phyloP scores from a whole-genome alignment of 345 rosid genomes.

The Microthlaspi erraticum region DNA sequence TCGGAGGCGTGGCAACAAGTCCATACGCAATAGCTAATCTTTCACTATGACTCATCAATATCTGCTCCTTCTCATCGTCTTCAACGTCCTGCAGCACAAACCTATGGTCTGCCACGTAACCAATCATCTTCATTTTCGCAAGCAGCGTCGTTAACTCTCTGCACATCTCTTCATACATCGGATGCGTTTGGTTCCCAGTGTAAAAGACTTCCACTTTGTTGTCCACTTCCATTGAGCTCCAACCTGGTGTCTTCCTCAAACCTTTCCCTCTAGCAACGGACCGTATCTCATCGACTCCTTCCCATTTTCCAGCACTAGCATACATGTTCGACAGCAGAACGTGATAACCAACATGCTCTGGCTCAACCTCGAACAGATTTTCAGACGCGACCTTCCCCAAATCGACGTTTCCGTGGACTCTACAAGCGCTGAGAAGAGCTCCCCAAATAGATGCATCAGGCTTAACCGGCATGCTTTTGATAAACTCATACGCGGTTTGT shows the following conservation, averaged over 20 bases:
- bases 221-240: conserved; percentile 59
- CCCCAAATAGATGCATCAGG: conserved; percentile 71
- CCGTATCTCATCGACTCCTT: conserved; percentile 54
- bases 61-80: conserved; percentile 67
- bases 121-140: conserved; percentile 55
- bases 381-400: conserved; percentile 56
- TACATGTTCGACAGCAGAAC: conserved; percentile 63
- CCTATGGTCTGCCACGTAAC: conserved; percentile 59
- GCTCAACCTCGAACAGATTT: conserved; percentile 54
- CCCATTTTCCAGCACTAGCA: conserved; percentile 63
- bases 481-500: conserved; percentile 53
- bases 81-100: conserved; percentile 68
- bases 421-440: conserved; percentile 63
- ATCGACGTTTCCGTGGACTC: conserved; percentile 57
- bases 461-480: conserved; percentile 52
- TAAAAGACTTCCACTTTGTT: conserved; percentile 63
- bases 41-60: conserved; percentile 63
- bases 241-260: conserved; percentile 67
- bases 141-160: conserved; percentile 49
- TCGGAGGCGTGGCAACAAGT: conserved; percentile 51
- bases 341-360: conserved; percentile 65
- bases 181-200: conserved; percentile 59
- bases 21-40: conserved; percentile 62
- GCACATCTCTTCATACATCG: conserved; percentile 46
- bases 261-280: conserved; percentile 55